phyloP scores from a whole-genome alignment of 106 monocot genomes.

The Phalaenopsis aphrodite region DNA sequence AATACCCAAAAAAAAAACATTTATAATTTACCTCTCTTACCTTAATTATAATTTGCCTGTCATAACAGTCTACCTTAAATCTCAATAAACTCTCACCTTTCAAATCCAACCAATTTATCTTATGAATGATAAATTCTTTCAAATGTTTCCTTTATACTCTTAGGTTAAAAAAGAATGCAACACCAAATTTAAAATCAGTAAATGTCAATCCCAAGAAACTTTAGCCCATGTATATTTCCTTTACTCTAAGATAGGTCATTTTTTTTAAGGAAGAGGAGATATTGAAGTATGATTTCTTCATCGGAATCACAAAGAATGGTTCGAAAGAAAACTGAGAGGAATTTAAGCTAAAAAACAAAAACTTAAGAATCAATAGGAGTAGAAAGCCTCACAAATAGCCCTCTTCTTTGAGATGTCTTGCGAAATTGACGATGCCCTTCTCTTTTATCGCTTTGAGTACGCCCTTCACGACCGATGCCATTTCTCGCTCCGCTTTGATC shows the following conservation, averaged over 20 bases:
- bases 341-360: neutral
- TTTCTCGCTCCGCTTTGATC: conserved; percentile 9
- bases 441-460: conserved; percentile 54
- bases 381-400: conserved; percentile 53
- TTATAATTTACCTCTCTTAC: no score
- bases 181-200: neutral
- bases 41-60: neutral
- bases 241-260: neutral
- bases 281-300: neutral
- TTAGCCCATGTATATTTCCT: neutral
- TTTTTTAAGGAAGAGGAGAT: neutral
- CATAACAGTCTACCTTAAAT: no score
- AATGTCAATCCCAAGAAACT: neutral
- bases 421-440: conserved; percentile 65
- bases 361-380: neutral
- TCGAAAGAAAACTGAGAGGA: neutral
- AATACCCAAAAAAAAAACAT: no score
- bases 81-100: neutral
- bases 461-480: conserved; percentile 68
- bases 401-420: conserved; percentile 48
- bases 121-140: neutral
- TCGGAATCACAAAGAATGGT: neutral
- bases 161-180: no score
- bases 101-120: neutral
- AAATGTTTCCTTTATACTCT: no score